These are phyloP conservation scores for Xenosphaeropsis pyriputrescens DNA, from an alignment of 2,329 filamentous ascomycete genomes.

Conservation along the genomic window DNA sequence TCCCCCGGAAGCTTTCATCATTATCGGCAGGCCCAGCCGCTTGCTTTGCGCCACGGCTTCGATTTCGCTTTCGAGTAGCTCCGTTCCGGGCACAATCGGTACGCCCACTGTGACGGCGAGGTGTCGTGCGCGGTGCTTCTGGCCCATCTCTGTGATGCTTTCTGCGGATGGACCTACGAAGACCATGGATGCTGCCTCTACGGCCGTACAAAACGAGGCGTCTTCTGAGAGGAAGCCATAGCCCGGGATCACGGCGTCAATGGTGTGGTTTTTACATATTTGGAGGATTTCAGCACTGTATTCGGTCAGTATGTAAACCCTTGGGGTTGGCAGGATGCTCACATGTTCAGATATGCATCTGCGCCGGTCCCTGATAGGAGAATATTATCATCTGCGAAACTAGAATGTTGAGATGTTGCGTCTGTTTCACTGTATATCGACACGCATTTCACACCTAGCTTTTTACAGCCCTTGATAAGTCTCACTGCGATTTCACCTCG, in stretches of 20 bases:
- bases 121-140: conserved; percentile 23
- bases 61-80: conserved; percentile 13
- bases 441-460: conserved; percentile 37
- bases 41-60: conserved; percentile 17
- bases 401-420: conserved; percentile 4
- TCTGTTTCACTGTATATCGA: conserved; percentile 38
- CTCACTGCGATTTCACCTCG: conserved; percentile 49
- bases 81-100: conserved; percentile 20
- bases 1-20: conserved; percentile 32
- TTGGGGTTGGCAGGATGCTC: background rate
- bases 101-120: conserved; percentile 18
- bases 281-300: conserved; percentile 3
- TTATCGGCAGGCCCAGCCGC: conserved; percentile 23
- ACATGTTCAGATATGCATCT: conserved; percentile 6
- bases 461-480: conserved; percentile 38
- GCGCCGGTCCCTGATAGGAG: conserved; percentile 3
- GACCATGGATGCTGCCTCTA: conserved; percentile 35
- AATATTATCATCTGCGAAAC: conserved; percentile 6
- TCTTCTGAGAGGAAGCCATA: conserved; percentile 56
- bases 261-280: conserved; percentile 2
- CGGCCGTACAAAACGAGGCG: conserved; percentile 38
- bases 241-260: conserved; percentile 46
- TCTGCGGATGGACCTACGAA: conserved; percentile 43
- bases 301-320: background rate
- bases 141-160: conserved; percentile 21